Evolutionary conservation across 805 yeast species (phyloP), one percentile per base, ranked within the genome.

Genomic region (Gaillardinia entomophila): DNA sequence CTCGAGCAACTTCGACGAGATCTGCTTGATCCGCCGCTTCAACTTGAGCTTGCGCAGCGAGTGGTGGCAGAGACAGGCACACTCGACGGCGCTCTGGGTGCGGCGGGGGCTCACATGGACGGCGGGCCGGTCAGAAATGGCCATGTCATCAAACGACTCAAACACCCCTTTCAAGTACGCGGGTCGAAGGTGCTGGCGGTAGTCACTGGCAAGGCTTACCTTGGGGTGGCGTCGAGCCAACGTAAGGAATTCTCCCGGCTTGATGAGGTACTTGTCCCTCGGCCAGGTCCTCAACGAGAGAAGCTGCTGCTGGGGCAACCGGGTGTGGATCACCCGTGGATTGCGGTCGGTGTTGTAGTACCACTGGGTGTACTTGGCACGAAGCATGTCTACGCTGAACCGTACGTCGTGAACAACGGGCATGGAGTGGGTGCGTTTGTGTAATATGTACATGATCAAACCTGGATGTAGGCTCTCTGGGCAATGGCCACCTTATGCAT

Each of bases 401-500:
- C 59, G 53, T 24, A 56, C 38, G 12, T 51, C 50, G 33, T 54
- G 64, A 25, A 40, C n/a, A n/a, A n/a, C n/a, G n/a, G n/a, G n/a
- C 6, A 10, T 19, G 22, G 22, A 19, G 10, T 19, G 22, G 6
- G 10, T 19, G 6, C 10, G 22, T 19, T 6, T 6, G 10, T 19
- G 22, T 19, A 19, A 19, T 19, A 19, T 19, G 22, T 10, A 6
- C 10, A 19, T 19, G 22, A 6, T 39, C 42, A 57, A 36, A 59
- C 39, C 49, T 66, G 73, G 43, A 82, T 70, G 56, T 77, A 84
- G 32, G 96, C 80, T 76, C 97, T 82, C 62, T 86, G 88, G 29
- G 87, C 77, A 55, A 88, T 79, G 28, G 97, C 96, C 38, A 76
- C 66, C 62, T 81, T 86, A 62, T 90, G 97, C 70, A 84, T 76